Evolutionary conservation across 345 rosid species (phyloP), one percentile per base, ranked within the genome.

Genomic region (Acer campestre): DNA sequence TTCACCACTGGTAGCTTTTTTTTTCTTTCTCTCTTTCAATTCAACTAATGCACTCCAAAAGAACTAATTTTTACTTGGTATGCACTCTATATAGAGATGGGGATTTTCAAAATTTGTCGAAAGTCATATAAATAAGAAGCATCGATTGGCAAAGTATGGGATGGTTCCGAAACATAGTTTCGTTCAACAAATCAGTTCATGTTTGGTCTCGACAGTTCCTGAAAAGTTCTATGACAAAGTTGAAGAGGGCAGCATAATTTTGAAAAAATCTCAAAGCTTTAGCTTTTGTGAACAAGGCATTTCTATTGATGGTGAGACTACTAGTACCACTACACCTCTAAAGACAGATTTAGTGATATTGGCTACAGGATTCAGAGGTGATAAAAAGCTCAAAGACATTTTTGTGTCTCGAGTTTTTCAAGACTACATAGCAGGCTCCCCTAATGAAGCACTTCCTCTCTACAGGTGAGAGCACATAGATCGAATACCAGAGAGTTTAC

Each of bases 161-260:
- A 82, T 87, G 90, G 85, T 85, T 13, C 87, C 88, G 0, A 85
- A 82, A 11, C 87, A 85, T n/a, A 77, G 85, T 18, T 87, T 85
- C 51, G 75, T 80, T 62, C 84, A 78, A 68, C 73, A 85, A 1
- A 6, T 83, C 22, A 83, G 78, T 71, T 80, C 88, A 4, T 87
- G 87, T 64, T 4, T 51, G 55, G 7, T 61, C 40, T 6, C 87
- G 46, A 85, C 68, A 0, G 69, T 88, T 10, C 89, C 90, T 0
- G 70, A 74, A 2, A 78, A 79, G 6, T 85, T 88, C 63, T 88
- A 78, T 3, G 75, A 83, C 23, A 80, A 65, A 75, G 87, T 85
- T 46, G 86, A 85, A 25, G 82, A 84, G 67, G 89, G 90, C 67
- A 80, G 87, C 82, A 84, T 85, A 74, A 44, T 67, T 42, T 23